A percentile compares a stretch with the other conserved stretches of the same genome.
These are phyloP conservation scores for Crucihimalaya himalaica DNA, from an alignment of 345 rosid genomes.

Conservation along the genomic window DNA sequence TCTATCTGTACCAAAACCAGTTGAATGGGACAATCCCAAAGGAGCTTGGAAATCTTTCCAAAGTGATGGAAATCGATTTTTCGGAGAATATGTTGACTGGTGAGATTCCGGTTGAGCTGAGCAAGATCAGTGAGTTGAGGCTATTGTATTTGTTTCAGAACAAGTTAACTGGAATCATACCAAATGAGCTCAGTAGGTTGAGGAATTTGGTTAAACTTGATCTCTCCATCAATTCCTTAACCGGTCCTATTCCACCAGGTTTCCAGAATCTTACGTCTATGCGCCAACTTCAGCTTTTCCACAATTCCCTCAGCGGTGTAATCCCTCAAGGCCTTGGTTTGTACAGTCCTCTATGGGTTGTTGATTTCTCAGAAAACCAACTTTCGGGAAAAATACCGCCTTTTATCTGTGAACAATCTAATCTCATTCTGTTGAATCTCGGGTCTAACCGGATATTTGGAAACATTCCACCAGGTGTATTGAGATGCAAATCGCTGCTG, in stretches of 20 bases:
- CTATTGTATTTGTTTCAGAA: conserved; percentile 81
- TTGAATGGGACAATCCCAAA: conserved; percentile 85
- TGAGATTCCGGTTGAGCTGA: conserved; percentile 71
- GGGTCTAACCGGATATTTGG: conserved; percentile 74
- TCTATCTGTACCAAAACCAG: conserved; percentile 77
- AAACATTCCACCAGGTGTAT: conserved; percentile 60
- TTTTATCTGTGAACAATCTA: conserved; percentile 56
- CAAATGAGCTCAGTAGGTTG: conserved; percentile 62
- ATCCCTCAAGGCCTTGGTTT: conserved; percentile 81
- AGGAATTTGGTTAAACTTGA: conserved; percentile 74
- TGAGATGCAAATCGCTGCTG: conserved; percentile 56
- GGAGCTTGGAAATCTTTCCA: conserved; percentile 79
- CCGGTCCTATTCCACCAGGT: conserved; percentile 73
- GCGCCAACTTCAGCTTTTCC: conserved; percentile 84
- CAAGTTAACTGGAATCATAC: conserved; percentile 75
- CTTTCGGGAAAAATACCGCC: conserved; percentile 80
- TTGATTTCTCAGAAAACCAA: conserved; percentile 80
- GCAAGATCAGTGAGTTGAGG: conserved; percentile 57
- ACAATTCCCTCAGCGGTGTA: conserved; percentile 61
- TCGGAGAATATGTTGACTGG: conserved; percentile 79
- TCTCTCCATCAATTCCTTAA: conserved; percentile 75
- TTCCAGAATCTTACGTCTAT: conserved; percentile 69
- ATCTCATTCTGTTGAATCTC: conserved; percentile 65
- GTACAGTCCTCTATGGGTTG: conserved; percentile 74
- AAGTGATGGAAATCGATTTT: conserved; percentile 73